A percentile compares a stretch with the other conserved stretches of the same genome.
phyloP scores from a whole-genome alignment of 805 yeast species.

The Candida chauliodis region DNA sequence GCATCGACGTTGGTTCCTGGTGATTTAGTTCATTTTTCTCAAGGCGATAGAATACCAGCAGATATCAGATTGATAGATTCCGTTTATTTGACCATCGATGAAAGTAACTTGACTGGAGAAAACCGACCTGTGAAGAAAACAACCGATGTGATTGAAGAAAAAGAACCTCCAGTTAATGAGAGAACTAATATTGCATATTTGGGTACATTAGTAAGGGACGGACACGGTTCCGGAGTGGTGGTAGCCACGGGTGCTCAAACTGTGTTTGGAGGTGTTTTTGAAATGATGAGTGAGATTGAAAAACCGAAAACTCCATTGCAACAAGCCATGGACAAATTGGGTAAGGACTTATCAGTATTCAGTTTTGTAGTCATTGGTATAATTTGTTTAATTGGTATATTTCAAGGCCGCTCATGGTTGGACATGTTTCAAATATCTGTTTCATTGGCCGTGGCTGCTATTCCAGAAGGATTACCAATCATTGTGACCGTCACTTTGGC shows the following conservation, averaged over 20 bases:
- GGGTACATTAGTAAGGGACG: constrained; percentile 97
- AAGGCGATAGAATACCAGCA: constrained; percentile 97
- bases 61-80: constrained; percentile 80
- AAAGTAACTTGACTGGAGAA: constrained; percentile 94
- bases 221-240: constrained; percentile 91
- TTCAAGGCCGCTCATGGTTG: constrained; percentile 92
- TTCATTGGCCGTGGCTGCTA: constrained; percentile 97
- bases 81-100: constrained; percentile 82
- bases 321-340: constrained; percentile 90
- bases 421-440: constrained; percentile 98
- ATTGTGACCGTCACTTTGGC: constrained; percentile 97
- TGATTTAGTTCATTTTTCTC: constrained; percentile 81
- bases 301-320: constrained; percentile 98
- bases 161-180: constrained; percentile 54
- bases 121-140: constrained; percentile 78
- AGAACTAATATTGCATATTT: constrained; percentile 82
- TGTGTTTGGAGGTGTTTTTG: constrained; percentile 91
- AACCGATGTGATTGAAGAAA: constrained; percentile 38
- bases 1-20: constrained; percentile 94
- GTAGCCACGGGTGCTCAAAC: constrained; percentile 86
- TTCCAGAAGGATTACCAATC: constrained; percentile 97
- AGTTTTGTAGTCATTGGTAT: constrained; percentile 85
- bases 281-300: constrained; percentile 91
- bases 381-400: constrained; percentile 85
- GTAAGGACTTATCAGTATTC: constrained; percentile 81